Base-by-base conservation (phyloP, 805 yeast species). In the Blastobotrys muscicola region DNA sequence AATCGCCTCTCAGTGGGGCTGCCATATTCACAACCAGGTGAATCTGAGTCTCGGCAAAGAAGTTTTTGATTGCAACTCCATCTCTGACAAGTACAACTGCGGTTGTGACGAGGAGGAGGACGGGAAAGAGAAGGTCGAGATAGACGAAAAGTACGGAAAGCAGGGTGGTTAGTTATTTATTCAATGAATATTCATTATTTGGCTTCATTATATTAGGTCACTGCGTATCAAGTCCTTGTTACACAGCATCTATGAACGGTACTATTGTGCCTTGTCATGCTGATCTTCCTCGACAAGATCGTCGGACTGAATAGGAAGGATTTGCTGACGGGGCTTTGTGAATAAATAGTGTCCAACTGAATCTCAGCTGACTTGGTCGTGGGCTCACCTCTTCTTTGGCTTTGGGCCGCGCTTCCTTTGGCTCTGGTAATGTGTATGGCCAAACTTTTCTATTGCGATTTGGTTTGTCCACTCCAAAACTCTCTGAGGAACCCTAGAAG, bases 1-100 rank as follows among this genome's bases (percentile, higher is more conserved):
- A 48, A 74, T 76, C 2, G 97, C 98, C 1, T 86, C 95, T 0
- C 66, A 85, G 50, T 92, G 98, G 98, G 98, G 98, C 1, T 92
- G 98, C 59, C 82, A 82, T 56, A 70, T 89, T 3, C 97, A 89
- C 65, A 89, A 90, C 60, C 72, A 78, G 56, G 97, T 89, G 31
- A 90, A 90, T 61, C 75, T 75, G 43, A 67, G 81, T 41, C 68
- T 89, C 36, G 70, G 69, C 3, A 85, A 89, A 53, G 75, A 72
- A 1, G 68, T 70, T 12, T 92, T 86, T 60, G 97, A 92, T 60
- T 92, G 99, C 60, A 71, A 85, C 2, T 76, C 74, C 6, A 82
- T 92, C 44, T 67, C 85, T 43, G 96, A 86, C 52, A 92, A 85
- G 62, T 92, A 92, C 62, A 95, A 89, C 56, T 90, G 98, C 68